These are phyloP conservation scores for Arachnomyces sp. DNA, from an alignment of 2,329 filamentous ascomycete species.

Conservation along the genomic window DNA sequence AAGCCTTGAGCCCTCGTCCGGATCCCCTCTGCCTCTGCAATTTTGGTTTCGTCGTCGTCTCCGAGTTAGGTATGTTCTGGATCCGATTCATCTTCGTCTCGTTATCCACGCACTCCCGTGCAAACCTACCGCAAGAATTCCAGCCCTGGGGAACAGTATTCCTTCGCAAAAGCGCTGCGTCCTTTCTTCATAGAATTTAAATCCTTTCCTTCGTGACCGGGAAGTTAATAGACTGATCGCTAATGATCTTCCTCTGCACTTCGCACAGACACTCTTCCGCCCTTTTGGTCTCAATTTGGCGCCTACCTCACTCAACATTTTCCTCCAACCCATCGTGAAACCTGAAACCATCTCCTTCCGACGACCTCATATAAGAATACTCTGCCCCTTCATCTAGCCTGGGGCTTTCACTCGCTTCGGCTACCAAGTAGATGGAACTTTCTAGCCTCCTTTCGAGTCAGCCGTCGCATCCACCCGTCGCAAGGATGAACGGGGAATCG, in stretches of 20 bases:
- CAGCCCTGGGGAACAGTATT: no score
- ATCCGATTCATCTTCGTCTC: no score
- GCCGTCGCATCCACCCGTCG: slow-evolving; percentile 5
- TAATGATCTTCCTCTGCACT: no score
- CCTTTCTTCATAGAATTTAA: no score
- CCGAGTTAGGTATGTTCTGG: slow-evolving; percentile 8
- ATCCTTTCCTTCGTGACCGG: no score
- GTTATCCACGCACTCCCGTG: no score
- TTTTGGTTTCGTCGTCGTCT: slow-evolving; percentile 2
- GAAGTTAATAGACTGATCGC: no score
- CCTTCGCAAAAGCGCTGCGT: no score
- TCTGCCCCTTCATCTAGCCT: slow-evolving; percentile 3
- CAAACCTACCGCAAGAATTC: no score
- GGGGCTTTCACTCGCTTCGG: not conserved
- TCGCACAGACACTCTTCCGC: slow-evolving; percentile 19
- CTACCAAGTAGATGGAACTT: slow-evolving; percentile 14
- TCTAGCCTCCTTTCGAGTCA: slow-evolving; percentile 9
- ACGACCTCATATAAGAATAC: slow-evolving; percentile 6
- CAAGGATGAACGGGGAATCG: not conserved
- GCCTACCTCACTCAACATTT: slow-evolving; percentile 5
- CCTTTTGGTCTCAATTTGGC: slow-evolving; percentile 11
- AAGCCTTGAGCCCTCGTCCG: slow-evolving; percentile 1
- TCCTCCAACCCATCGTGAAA: slow-evolving; percentile 10
- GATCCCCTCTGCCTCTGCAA: slow-evolving; percentile 7
- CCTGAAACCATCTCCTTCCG: slow-evolving; percentile 12